Conservation (phyloP, 192 early-diverging fungal genomes). For the Rhizoclosmatium sp. region DNA sequence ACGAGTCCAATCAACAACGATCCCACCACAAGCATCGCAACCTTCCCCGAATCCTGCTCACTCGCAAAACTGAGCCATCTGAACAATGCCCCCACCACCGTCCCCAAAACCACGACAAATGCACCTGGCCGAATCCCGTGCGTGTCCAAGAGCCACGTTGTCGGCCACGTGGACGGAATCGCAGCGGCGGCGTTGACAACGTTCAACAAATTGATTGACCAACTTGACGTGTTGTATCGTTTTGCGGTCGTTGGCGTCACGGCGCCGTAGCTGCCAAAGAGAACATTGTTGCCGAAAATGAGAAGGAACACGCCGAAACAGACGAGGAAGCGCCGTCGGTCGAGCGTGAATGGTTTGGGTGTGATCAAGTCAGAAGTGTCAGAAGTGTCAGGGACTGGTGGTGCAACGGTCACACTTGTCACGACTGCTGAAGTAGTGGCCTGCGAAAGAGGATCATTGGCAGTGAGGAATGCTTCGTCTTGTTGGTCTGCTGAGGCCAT, state of each 20-base stretch:
- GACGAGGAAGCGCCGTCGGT: not conserved
- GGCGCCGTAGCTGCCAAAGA: conserved; percentile 7
- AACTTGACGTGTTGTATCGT: not conserved
- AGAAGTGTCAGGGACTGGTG: too few species aligned
- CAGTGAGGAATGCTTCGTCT: too few species aligned
- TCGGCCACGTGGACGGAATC: conserved; percentile 1
- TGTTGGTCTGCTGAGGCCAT: too few species aligned
- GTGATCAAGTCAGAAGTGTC: too few species aligned
- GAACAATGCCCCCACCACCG: not conserved
- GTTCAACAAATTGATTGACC: conserved; percentile 2
- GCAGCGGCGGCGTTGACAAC: conserved; percentile 4
- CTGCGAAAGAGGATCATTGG: too few species aligned
- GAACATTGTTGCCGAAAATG: not conserved
- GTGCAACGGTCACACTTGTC: too few species aligned
- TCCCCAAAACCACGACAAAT: not conserved
- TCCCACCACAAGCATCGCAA: not conserved
- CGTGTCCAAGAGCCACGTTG: conserved; percentile 34
- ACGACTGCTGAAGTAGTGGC: too few species aligned
- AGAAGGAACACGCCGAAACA: not conserved
- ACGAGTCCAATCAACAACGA: not conserved
- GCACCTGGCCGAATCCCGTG: not conserved
- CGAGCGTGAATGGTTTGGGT: not conserved
- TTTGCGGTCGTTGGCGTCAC: conserved; percentile 19
- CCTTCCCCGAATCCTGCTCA: not conserved
- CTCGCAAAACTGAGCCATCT: not conserved